A percentile compares a stretch with the other conserved stretches of the same genome.
Conservation (phyloP, 2,329 filamentous ascomycete species). For the Monosporascus sp. region DNA sequence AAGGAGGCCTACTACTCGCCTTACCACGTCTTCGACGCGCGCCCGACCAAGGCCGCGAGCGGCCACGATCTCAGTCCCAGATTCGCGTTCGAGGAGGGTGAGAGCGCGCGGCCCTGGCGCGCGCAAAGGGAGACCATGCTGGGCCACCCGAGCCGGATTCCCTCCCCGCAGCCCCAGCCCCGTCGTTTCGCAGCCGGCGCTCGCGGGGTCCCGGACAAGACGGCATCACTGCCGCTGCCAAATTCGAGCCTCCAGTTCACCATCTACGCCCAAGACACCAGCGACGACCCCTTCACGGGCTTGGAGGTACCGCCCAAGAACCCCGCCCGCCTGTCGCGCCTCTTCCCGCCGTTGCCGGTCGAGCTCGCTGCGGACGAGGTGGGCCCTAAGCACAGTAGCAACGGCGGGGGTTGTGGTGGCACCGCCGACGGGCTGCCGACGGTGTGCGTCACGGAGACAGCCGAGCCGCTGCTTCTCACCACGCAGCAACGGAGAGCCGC, state of each 20-base stretch:
- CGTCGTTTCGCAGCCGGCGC: background rate
- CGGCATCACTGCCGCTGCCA: background rate
- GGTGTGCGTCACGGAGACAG: conserved; percentile 5
- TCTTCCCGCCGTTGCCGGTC: conserved; percentile 21
- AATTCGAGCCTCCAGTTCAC: conserved; percentile 9
- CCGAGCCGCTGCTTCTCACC: conserved; percentile 12
- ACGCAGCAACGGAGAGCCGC: background rate
- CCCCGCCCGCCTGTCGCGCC: conserved; percentile 18
- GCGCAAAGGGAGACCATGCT: conserved; percentile 3
- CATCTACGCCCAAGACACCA: conserved; percentile 6
- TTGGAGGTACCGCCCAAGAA: conserved; percentile 6
- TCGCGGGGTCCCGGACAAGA: background rate
- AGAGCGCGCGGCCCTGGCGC: conserved; percentile 7
- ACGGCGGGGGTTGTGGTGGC: background rate
- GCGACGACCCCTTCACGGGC: conserved; percentile 22
- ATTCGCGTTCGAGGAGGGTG: conserved; percentile 5
- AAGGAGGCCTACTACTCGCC: conserved; percentile 5
- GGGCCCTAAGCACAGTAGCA: background rate
- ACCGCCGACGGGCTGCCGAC: background rate
- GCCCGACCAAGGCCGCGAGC: background rate
- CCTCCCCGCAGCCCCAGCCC: background rate
- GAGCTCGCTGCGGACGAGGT: conserved; percentile 2
- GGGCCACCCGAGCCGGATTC: background rate
- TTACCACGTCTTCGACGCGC: conserved; percentile 1
- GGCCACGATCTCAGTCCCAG: conserved; percentile 1